Base-by-base conservation (phyloP, 208 protist genomes). In the Trypanosomatidae sp. region DNA sequence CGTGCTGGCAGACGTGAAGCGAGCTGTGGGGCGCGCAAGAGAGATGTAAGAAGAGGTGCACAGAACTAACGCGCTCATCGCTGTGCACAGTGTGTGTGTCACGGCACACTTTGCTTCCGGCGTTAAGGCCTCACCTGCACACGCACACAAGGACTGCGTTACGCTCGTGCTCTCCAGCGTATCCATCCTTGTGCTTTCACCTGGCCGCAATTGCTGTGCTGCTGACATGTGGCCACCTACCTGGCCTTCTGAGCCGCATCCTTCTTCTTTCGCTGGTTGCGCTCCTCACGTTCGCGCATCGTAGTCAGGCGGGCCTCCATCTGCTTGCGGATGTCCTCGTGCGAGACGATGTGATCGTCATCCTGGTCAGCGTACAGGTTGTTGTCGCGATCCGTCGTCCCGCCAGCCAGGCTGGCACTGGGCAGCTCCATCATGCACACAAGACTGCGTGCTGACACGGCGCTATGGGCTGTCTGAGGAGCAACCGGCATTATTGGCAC, bases 211-310 rank as follows among this genome's bases (percentile, higher is more conserved):
- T 17, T 43, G 33, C 39, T 17, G 43, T 53, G 39, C 44, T 53
- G 25, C 64, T 55, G 39, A 28, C 3, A 46, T 44, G 15, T 9
- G 7, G 4, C 28, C 28, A 9, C 44, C 64, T 72, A 72, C 25
- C 64, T 80, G 15, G 53, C 36, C 65, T 70, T 72, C 69, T 75
- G 75, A 33, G 36, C 4, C 6, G 49, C 36, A 19, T 85, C 68
- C 65, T 93, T 85, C 65, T 84, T 85, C 77, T 90, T 92, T 44
- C 82, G 74, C 46, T 88, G 80, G 58, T 80, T 86, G 30, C 89
- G 85, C 71, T 97, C 91, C 69, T 97, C 90, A 10, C 89, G 89
- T 52, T 95, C 89, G 50, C 91, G 91, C 80, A 89, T 92, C 25
- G 79, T 69, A 10, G 85, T 33, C 19, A 95, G 85, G 19, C 90